Percentiles rank a stretch among this genome's conserved stretches.
These are phyloP conservation scores for Pelargonium exstipulatum DNA, from an alignment of 441 rosid species.

Conservation along the genomic window DNA sequence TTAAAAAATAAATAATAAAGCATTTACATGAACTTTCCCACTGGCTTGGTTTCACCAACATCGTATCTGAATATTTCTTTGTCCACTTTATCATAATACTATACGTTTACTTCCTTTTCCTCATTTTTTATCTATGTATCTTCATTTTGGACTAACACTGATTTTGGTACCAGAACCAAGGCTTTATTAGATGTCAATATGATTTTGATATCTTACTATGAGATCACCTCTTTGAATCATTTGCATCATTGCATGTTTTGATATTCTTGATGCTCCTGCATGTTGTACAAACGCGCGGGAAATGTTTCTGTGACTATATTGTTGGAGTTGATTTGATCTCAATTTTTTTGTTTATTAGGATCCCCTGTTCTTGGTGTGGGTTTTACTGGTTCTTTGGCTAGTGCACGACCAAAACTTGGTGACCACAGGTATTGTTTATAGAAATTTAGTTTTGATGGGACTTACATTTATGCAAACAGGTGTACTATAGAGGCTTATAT, in stretches of 20 bases:
- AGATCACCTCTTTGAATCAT: neutral
- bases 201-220: neutral
- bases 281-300: neutral
- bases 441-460: neutral
- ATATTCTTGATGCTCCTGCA: neutral
- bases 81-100: too few species aligned
- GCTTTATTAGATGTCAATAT: neutral
- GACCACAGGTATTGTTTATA: slow-evolving; percentile 54
- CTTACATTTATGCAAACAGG: neutral
- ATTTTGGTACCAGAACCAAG: neutral
- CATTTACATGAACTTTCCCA: too few species aligned
- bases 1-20: too few species aligned
- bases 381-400: slow-evolving; percentile 74
- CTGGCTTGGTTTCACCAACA: too few species aligned
- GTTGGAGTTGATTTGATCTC: neutral
- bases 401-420: slow-evolving; percentile 60
- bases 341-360: slow-evolving; percentile 35
- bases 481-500: neutral
- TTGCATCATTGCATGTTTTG: neutral
- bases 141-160: neutral
- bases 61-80: too few species aligned
- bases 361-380: slow-evolving; percentile 78
- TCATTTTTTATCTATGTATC: neutral
- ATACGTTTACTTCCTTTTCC: too few species aligned
- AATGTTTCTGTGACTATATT: neutral